Percentiles rank a stretch among this genome's conserved stretches.
Conservation (phyloP, 2,329 filamentous ascomycete species). For the Colletotrichum tropicicola region DNA sequence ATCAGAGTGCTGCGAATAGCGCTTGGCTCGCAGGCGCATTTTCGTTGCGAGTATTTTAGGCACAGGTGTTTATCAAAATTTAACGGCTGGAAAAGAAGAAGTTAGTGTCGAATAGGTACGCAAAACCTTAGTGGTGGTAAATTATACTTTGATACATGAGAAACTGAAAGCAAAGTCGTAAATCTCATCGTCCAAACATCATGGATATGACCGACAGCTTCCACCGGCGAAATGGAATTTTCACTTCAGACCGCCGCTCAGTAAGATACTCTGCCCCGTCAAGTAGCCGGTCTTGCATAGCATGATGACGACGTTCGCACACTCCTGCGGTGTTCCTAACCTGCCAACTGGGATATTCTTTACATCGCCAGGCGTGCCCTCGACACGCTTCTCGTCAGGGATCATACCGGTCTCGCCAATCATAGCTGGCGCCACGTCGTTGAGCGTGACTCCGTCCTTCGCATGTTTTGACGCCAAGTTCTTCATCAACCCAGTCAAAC, state of each 20-base stretch:
- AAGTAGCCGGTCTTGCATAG: constrained; percentile 68
- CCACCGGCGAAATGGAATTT: too few species aligned
- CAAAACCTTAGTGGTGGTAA: too few species aligned
- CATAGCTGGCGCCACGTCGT: constrained; percentile 76
- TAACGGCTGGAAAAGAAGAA: background rate
- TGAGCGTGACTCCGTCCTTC: constrained; percentile 69
- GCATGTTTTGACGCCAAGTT: constrained; percentile 69
- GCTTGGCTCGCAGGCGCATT: too few species aligned
- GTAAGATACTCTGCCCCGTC: constrained; percentile 63
- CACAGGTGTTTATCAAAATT: too few species aligned
- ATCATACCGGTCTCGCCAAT: constrained; percentile 73
- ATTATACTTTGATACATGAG: too few species aligned
- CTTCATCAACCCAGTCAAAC: constrained; percentile 71
- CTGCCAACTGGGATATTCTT: constrained; percentile 67
- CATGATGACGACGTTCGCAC: constrained; percentile 69
- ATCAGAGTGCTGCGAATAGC: too few species aligned
- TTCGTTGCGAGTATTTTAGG: too few species aligned
- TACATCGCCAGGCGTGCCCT: constrained; percentile 65
- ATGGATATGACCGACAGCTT: too few species aligned
- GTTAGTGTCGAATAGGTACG: too few species aligned
- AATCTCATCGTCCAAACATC: too few species aligned
- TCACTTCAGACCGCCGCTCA: constrained; percentile 62
- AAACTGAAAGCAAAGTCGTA: too few species aligned
- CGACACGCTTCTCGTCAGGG: constrained; percentile 58
- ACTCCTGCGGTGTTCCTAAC: constrained; percentile 66